Evolutionary conservation across 2,329 filamentous ascomycete genomes (phyloP).

Genomic region (Endoconidiophora polonica): DNA sequence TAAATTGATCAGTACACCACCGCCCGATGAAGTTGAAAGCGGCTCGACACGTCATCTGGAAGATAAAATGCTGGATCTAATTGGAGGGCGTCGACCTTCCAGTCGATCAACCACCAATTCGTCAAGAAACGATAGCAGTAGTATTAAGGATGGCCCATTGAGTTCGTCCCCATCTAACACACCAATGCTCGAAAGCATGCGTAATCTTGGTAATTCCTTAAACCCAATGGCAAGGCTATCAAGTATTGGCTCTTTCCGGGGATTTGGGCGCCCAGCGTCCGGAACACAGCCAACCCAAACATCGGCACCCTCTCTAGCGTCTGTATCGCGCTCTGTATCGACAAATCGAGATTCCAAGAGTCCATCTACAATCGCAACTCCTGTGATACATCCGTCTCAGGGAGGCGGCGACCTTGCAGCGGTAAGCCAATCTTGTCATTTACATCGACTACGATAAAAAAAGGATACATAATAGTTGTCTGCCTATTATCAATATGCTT

Average conservation of each 20-base stretch:
- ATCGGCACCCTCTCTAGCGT: not conserved
- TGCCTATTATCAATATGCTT: too few relatives aligned
- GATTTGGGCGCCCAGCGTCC: conserved; percentile 46
- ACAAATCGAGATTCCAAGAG: conserved; percentile 23
- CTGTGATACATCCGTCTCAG: conserved; percentile 13
- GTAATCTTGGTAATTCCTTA: conserved; percentile 55
- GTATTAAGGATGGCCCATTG: conserved; percentile 25
- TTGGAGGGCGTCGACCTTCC: conserved; percentile 42
- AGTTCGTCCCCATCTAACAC: conserved; percentile 26
- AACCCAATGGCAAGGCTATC: conserved; percentile 71
- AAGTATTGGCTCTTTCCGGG: conserved; percentile 55
- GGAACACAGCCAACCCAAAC: conserved; percentile 13
- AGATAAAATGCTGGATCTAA: conserved; percentile 52
- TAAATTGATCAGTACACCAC: conserved; percentile 64
- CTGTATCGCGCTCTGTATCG: not conserved
- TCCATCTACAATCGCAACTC: too few relatives aligned
- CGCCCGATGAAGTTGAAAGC: conserved; percentile 41
- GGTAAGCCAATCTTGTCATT: conserved; percentile 24
- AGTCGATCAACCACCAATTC: conserved; percentile 34
- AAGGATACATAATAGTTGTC: not conserved
- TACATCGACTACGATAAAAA: not conserved
- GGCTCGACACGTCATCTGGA: conserved; percentile 25
- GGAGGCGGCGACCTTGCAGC: conserved; percentile 41
- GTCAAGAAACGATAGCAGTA: conserved; percentile 60
- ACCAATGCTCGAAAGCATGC: conserved; percentile 61